A percentile compares a stretch with the other conserved stretches of the same genome.
These are phyloP conservation scores for Termitomyces sp. DNA, from an alignment of 768 basidiomycete species.

Conservation along the genomic window DNA sequence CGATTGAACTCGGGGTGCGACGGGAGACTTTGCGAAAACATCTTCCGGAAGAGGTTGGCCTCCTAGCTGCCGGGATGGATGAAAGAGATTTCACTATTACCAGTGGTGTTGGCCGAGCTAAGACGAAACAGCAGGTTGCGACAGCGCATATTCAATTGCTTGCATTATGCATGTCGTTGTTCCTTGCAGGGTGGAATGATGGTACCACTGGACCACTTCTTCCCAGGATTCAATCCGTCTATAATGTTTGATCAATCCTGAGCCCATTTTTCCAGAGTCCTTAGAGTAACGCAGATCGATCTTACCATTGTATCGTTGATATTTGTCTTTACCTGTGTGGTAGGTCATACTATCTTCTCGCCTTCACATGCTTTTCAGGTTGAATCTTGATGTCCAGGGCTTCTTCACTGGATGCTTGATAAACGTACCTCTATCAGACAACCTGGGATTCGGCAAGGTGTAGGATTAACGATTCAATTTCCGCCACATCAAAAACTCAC, in stretches of 20 bases:
- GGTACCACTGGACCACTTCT: slow-evolving; percentile 69
- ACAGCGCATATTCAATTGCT: slow-evolving; percentile 40
- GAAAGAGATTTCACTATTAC: not conserved
- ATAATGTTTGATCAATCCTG: slow-evolving; percentile 26
- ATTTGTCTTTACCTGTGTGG: slow-evolving; percentile 34
- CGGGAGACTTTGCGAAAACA: slow-evolving; percentile 10
- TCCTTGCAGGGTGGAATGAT: slow-evolving; percentile 76
- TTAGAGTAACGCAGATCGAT: slow-evolving; percentile 28
- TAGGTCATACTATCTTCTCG: slow-evolving; percentile 13
- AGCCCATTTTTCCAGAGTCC: slow-evolving; percentile 12
- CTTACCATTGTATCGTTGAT: slow-evolving; percentile 42
- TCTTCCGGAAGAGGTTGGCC: not conserved
- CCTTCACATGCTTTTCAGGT: not conserved
- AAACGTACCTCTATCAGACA: slow-evolving; percentile 23
- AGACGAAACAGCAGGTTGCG: slow-evolving; percentile 17
- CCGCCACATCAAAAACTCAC: not conserved
- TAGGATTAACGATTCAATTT: slow-evolving; percentile 1
- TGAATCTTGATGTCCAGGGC: slow-evolving; percentile 16
- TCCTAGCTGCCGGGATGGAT: not conserved
- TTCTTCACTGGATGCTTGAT: slow-evolving; percentile 23
- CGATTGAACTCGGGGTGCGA: slow-evolving; percentile 3
- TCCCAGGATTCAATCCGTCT: slow-evolving; percentile 61
- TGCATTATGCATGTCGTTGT: slow-evolving; percentile 49
- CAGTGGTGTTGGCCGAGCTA: not conserved
- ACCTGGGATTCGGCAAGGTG: slow-evolving; percentile 27